These are phyloP conservation scores for Ophiobolus disseminans DNA, from an alignment of 2,329 filamentous ascomycete species.

Conservation along the genomic window DNA sequence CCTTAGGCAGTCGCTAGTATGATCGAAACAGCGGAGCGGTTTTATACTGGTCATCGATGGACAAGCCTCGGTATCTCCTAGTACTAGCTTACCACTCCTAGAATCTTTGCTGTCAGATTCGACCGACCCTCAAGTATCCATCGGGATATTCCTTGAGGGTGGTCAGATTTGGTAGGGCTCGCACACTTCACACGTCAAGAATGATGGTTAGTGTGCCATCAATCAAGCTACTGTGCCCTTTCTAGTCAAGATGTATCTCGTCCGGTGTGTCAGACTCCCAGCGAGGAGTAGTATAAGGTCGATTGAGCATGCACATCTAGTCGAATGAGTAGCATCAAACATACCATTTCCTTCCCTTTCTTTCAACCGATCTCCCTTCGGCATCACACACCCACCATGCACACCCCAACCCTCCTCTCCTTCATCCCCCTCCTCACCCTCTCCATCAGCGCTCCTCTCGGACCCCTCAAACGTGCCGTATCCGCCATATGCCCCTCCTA, in stretches of 20 bases:
- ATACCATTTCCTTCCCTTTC: not conserved
- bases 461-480: constrained; percentile 15
- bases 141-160: not conserved
- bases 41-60: not conserved
- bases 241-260: not conserved
- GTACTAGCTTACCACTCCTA: not conserved
- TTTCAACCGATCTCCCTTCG: not conserved
- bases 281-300: not conserved
- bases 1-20: not conserved
- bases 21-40: not conserved
- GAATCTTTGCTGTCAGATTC: not conserved
- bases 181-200: not conserved
- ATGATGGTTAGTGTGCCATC: not conserved
- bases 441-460: constrained; percentile 15
- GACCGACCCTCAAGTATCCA: not conserved
- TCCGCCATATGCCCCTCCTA: constrained; percentile 22
- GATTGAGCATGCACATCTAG: not conserved
- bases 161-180: not conserved
- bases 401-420: constrained; percentile 12
- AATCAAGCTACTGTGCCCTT: not conserved
- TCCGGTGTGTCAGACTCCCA: not conserved
- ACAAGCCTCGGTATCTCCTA: not conserved
- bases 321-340: not conserved
- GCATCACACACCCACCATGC: constrained; percentile 23
- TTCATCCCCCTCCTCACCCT: constrained; percentile 15